Evolutionary conservation across 441 rosid species (phyloP).

Genomic region (Arabidopsis hybrid): DNA sequence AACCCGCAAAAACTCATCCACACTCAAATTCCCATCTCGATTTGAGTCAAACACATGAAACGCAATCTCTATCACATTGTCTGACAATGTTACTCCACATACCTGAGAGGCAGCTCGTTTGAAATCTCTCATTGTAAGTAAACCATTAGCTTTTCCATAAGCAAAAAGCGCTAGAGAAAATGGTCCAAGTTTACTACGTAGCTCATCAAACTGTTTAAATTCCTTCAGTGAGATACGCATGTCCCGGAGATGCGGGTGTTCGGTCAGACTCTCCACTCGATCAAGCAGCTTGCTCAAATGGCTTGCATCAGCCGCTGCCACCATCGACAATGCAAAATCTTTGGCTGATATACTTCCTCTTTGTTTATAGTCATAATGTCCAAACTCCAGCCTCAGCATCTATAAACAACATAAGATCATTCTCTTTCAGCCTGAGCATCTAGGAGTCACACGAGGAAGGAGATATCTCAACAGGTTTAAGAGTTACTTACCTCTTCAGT

Average conservation of each 20-base stretch:
- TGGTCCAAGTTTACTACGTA: conserved; percentile 69
- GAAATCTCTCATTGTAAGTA: conserved; percentile 69
- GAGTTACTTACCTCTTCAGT: conserved; percentile 68
- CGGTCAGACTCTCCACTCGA: conserved; percentile 64
- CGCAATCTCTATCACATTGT: conserved; percentile 68
- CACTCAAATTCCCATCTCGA: conserved; percentile 68
- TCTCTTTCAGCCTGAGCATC: conserved; percentile 4
- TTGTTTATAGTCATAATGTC: conserved; percentile 76
- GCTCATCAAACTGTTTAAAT: conserved; percentile 74
- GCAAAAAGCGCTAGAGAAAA: conserved; percentile 85
- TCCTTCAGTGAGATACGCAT: conserved; percentile 67
- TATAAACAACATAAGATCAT: conserved; percentile 40
- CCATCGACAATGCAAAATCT: conserved; percentile 89
- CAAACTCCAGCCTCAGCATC: conserved; percentile 83
- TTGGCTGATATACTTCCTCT: conserved; percentile 74
- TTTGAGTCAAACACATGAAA: conserved; percentile 80
- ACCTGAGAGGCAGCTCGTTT: conserved; percentile 86
- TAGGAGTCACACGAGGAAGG: neutral
- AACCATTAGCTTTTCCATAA: conserved; percentile 78
- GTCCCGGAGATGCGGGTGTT: conserved; percentile 54
- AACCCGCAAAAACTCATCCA: conserved; percentile 72
- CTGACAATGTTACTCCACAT: conserved; percentile 66
- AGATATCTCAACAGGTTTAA: neutral
- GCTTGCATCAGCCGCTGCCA: conserved; percentile 86
- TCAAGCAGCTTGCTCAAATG: conserved; percentile 67